Conservation (phyloP, 257 asterid species). For the Linderniella brevidens region DNA sequence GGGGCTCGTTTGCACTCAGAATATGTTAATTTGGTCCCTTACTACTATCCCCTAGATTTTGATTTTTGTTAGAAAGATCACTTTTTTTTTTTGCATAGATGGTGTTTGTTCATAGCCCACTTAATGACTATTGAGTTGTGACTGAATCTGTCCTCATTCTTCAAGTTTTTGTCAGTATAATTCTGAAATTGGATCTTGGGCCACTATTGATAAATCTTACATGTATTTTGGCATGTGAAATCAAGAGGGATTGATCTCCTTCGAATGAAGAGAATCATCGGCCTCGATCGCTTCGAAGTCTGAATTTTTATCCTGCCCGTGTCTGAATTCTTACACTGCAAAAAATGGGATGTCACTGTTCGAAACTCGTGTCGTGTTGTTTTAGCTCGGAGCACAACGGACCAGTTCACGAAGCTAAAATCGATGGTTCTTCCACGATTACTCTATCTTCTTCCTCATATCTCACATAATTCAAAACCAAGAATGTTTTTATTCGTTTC, state of each 20-base stretch:
- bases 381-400: slow-evolving; percentile 26
- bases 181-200: too few relatives aligned
- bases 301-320: slow-evolving; percentile 10
- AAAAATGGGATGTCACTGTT: slow-evolving; percentile 41
- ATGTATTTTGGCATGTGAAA: slow-evolving; percentile 4
- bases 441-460: not conserved
- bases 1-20: slow-evolving; percentile 14
- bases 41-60: slow-evolving; percentile 22
- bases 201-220: too few relatives aligned
- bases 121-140: slow-evolving; percentile 5
- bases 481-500: slow-evolving; percentile 3
- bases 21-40: slow-evolving; percentile 16
- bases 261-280: slow-evolving; percentile 10
- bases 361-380: slow-evolving; percentile 34
- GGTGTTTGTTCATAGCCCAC: slow-evolving; percentile 3
- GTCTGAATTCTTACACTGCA: slow-evolving; percentile 11
- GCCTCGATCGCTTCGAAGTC: slow-evolving; percentile 11
- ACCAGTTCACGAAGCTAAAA: slow-evolving; percentile 23
- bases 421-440: slow-evolving; percentile 19
- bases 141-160: not conserved
- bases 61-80: slow-evolving; percentile 15
- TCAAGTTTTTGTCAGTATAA: slow-evolving; percentile 1
- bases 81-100: slow-evolving; percentile 3
- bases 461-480: not conserved
- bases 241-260: slow-evolving; percentile 12